Conservation (phyloP, 2,329 filamentous ascomycete species). For the Aquanectria penicillioides region DNA sequence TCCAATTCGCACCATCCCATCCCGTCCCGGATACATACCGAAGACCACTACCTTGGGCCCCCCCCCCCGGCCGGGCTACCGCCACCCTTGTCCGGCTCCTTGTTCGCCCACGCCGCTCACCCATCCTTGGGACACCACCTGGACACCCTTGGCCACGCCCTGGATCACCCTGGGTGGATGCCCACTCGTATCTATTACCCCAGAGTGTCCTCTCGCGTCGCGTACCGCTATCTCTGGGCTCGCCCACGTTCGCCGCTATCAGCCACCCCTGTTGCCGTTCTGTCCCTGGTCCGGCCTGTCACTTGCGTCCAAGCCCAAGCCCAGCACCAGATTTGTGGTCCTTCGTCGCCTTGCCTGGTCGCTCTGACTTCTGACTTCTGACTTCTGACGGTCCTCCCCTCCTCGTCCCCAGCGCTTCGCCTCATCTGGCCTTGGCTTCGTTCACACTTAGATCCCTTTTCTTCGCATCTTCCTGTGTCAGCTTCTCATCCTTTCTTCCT, state of each 20-base stretch:
- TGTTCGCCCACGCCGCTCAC: constrained; percentile 14
- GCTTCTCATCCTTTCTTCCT: constrained; percentile 6
- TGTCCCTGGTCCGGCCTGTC: constrained; percentile 34
- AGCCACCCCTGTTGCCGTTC: constrained; percentile 30
- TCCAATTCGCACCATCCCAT: not conserved
- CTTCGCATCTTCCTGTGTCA: not conserved
- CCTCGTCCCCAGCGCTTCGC: constrained; percentile 18
- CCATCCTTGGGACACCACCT: no score
- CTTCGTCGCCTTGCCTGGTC: constrained; percentile 30
- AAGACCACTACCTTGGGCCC: not conserved
- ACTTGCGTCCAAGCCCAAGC: constrained; percentile 31
- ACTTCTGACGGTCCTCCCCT: constrained; percentile 8
- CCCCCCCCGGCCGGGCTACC: not conserved
- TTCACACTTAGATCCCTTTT: not conserved
- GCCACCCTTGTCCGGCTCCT: constrained; percentile 14
- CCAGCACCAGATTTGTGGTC: constrained; percentile 15
- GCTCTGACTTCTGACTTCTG: constrained; percentile 13
- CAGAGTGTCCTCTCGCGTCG: constrained; percentile 39
- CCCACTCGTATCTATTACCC: constrained; percentile 42
- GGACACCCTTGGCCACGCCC: constrained; percentile 16
- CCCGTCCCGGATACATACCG: constrained; percentile 8
- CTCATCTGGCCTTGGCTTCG: constrained; percentile 18
- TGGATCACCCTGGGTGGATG: constrained; percentile 27
- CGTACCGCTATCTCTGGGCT: constrained; percentile 41
- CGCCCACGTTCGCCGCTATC: constrained; percentile 36